Percentiles rank a stretch among this genome's conserved stretches.
Evolutionary conservation across 345 rosid species (phyloP).

Genomic region (Erysimum cheiranthoides): DNA sequence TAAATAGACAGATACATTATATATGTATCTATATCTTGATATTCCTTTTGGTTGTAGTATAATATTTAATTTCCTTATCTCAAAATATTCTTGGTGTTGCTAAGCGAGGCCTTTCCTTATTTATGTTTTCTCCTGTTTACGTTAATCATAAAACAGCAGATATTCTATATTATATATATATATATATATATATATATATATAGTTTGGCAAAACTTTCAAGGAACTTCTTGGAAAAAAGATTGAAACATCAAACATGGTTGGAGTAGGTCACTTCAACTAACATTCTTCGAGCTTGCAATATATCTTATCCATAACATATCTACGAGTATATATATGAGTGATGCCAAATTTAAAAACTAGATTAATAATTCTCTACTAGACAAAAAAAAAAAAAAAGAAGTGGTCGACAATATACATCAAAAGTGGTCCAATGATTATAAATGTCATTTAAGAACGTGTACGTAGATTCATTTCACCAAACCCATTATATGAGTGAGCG

Average conservation of each 20-base stretch:
- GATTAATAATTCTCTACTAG: neutral
- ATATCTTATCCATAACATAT: neutral
- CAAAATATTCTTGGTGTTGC: neutral
- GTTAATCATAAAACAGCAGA: neutral
- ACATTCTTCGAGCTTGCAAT: neutral
- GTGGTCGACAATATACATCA: neutral
- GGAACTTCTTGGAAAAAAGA: no score
- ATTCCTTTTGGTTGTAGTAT: neutral
- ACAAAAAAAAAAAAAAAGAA: neutral
- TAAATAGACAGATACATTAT: neutral
- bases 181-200: neutral
- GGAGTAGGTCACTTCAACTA: neutral
- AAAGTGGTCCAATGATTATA: conserved; percentile 21
- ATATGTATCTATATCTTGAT: neutral
- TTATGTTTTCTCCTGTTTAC: neutral
- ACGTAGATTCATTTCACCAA: neutral
- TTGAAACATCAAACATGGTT: neutral
- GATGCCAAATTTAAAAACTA: conserved; percentile 7
- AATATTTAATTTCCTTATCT: neutral
- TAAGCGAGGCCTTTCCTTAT: neutral
- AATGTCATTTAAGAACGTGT: neutral
- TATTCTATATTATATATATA: no score
- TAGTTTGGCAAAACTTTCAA: neutral
- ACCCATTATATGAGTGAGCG: neutral
- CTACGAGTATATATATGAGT: neutral